phyloP scores from a whole-genome alignment of 306 rosid species.

The Echinosophora koreensis region DNA sequence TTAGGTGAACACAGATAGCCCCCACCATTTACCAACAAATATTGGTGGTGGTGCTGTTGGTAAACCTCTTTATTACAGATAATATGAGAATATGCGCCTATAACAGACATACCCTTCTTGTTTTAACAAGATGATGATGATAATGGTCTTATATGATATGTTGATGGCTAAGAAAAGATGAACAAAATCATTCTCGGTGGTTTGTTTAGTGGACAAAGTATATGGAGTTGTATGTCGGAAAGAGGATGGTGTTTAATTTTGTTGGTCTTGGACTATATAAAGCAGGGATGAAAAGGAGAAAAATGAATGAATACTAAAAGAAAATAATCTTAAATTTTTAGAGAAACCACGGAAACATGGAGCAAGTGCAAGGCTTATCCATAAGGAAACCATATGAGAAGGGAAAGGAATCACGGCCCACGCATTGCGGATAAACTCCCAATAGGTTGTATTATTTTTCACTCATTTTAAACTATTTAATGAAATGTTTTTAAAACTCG shows the following conservation, averaged over 20 bases:
- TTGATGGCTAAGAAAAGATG: slow-evolving; percentile 6
- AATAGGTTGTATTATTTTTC: neutral
- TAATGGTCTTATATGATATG: neutral
- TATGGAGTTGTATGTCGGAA: slow-evolving; percentile 2
- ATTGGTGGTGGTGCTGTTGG: slow-evolving; percentile 40
- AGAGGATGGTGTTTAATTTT: neutral
- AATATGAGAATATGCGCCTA: slow-evolving; percentile 65
- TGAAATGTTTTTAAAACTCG: no score
- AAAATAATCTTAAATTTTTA: neutral
- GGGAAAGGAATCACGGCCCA: slow-evolving; percentile 15
- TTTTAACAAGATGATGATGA: neutral
- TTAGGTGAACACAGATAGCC: slow-evolving; percentile 42
- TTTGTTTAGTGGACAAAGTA: neutral
- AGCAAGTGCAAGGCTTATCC: slow-evolving; percentile 52
- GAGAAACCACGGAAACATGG: neutral
- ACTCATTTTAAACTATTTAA: neutral
- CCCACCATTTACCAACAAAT: slow-evolving; percentile 25
- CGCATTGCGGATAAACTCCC: neutral
- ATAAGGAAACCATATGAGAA: slow-evolving; percentile 31
- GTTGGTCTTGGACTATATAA: neutral
- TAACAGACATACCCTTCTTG: slow-evolving; percentile 67
- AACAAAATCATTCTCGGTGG: slow-evolving; percentile 7
- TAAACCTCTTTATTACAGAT: slow-evolving; percentile 53
- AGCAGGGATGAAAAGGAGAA: neutral
- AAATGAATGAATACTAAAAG: neutral